These are phyloP conservation scores for Zygosaccharomyces pseudorouxii DNA, from an alignment of 805 yeast species.

Conservation along the genomic window DNA sequence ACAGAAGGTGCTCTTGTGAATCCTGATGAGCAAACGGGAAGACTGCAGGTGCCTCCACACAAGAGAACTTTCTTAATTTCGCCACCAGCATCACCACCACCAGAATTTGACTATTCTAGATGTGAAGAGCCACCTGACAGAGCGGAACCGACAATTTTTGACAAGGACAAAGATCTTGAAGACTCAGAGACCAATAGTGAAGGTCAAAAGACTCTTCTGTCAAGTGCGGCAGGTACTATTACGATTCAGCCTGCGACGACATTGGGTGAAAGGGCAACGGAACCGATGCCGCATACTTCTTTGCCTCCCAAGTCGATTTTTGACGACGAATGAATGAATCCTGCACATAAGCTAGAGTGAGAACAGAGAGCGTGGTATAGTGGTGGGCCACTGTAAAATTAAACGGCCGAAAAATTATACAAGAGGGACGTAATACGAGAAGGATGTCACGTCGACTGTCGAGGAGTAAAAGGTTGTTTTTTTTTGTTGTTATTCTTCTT, in stretches of 20 bases:
- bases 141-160: not conserved
- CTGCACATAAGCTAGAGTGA: not conserved
- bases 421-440: too few relatives aligned
- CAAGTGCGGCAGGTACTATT: slow-evolving; percentile 21
- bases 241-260: slow-evolving; percentile 20
- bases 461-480: too few relatives aligned
- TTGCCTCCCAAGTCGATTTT: slow-evolving; percentile 39
- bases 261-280: not conserved
- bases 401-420: not conserved
- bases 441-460: too few relatives aligned
- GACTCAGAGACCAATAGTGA: not conserved
- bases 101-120: slow-evolving; percentile 37
- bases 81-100: slow-evolving; percentile 43
- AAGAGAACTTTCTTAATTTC: slow-evolving; percentile 38
- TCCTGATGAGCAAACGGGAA: slow-evolving; percentile 1
- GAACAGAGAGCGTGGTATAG: not conserved
- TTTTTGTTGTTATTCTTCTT: too few relatives aligned
- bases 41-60: slow-evolving; percentile 32
- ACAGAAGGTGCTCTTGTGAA: slow-evolving; percentile 1
- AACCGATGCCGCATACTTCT: slow-evolving; percentile 30
- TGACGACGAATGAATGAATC: slow-evolving; percentile 29
- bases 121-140: slow-evolving; percentile 37
- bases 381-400: not conserved
- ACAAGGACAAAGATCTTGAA: not conserved
- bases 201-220: slow-evolving; percentile 17